A percentile compares a stretch with the other conserved stretches of the same genome.
Evolutionary conservation across 1,139 yeast genomes (phyloP).

Genomic region (Suhomyces terraborum): DNA sequence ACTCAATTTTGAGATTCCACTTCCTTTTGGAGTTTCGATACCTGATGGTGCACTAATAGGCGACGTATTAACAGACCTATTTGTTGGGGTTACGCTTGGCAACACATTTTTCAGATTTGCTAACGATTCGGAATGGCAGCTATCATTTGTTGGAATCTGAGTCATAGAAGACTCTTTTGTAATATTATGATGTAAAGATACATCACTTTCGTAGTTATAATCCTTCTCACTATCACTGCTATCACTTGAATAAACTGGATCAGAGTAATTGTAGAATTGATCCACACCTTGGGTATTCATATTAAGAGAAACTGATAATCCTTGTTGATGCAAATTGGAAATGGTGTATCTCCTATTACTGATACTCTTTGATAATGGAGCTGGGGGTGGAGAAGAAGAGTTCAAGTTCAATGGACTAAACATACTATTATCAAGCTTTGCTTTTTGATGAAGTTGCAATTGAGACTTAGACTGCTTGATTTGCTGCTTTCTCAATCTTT

Average conservation of each 20-base stretch:
- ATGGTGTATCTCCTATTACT: slow-evolving; percentile 48
- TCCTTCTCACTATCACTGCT: slow-evolving; percentile 36
- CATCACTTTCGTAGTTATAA: slow-evolving; percentile 19
- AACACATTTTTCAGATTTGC: neutral
- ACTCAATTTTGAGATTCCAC: slow-evolving; percentile 3
- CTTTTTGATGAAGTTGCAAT: slow-evolving; percentile 2
- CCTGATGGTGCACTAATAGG: slow-evolving; percentile 2
- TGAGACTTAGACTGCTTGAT: slow-evolving; percentile 10
- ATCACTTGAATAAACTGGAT: slow-evolving; percentile 26
- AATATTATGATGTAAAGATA: neutral
- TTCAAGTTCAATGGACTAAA: slow-evolving; percentile 33
- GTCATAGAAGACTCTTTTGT: neutral
- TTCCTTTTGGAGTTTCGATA: neutral
- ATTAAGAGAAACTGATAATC: slow-evolving; percentile 64
- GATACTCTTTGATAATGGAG: slow-evolving; percentile 19
- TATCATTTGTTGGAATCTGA: neutral
- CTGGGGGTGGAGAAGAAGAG: slow-evolving; percentile 6
- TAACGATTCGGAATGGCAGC: neutral
- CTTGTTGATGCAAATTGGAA: slow-evolving; percentile 67
- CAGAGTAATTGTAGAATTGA: slow-evolving; percentile 29
- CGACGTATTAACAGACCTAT: slow-evolving; percentile 3
- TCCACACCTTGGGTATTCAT: slow-evolving; percentile 57
- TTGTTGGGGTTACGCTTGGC: neutral
- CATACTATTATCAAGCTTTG: slow-evolving; percentile 14
- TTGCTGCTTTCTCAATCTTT: slow-evolving; percentile 18